Base-by-base conservation (phyloP, 1,284 basidiomycete species). In the Coniferiporia weirii region DNA sequence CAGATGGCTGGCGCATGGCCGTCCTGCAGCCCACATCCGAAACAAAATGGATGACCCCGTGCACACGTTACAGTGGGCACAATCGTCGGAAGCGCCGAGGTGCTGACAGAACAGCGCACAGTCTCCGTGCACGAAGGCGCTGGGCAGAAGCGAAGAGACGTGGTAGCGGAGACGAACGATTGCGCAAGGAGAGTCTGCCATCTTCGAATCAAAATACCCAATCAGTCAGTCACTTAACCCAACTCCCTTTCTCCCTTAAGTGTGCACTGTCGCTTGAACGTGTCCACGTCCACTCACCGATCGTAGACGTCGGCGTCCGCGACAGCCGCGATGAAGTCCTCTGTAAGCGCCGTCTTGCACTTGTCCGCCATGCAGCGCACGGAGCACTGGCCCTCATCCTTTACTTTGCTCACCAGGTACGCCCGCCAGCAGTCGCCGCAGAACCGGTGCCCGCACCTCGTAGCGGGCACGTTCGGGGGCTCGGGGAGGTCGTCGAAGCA, bases 1-100 rank as follows among this genome's bases (percentile, higher is more conserved):
- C 85, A 88, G 36, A 82, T 73, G 47, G 82, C 77, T 0, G 85
- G 85, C n/a, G 81, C 76, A 66, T 88, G 85, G 57, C 82, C 79
- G 40, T 70, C 74, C 52, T 75, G 72, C 57, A 78, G 68, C 2
- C 78, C 79, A 62, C 81, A 83, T 0, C 81, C 80, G 63, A 83
- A 83, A 68, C 82, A 83, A 66, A 85, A 81, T 1, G 71, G 67
- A 60, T 83, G 75, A 1, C 74, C 77, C 27, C 71, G 68, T 43
- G 72, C 65, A 69, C 85, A 87, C 20, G 68, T 68, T 4, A 87
- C 83, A 9, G 79, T 83, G 2, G 85, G 84, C 0, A 86, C 80
- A 47, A 81, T 71, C 54, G 77, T 74, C 65, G 79, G 74, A 49
- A 85, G 74, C 59, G 66, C 61, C 74, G 78, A 63, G 66, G 75